Percentiles rank a stretch among this genome's conserved stretches.
These are phyloP conservation scores for Ceratocystis cubensis DNA, from an alignment of 2,329 filamentous ascomycete species.

Conservation along the genomic window DNA sequence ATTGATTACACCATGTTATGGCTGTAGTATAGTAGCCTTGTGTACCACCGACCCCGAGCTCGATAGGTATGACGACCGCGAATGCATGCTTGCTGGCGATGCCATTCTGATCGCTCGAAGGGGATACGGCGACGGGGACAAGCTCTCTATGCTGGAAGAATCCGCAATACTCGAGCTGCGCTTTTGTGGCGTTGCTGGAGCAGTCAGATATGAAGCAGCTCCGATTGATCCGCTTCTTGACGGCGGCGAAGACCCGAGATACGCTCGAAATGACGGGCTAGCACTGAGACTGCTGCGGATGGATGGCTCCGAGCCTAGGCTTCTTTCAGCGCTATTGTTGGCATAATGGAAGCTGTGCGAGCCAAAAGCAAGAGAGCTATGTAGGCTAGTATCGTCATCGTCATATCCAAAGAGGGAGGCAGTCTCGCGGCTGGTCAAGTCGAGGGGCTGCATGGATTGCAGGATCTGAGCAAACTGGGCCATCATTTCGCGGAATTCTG, in stretches of 20 bases:
- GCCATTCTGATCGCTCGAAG: neutral
- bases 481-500: slow-evolving; percentile 68
- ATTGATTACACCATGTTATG: neutral
- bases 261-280: neutral
- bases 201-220: slow-evolving; percentile 8
- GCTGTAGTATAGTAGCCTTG: neutral
- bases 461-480: slow-evolving; percentile 70
- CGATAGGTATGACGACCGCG: slow-evolving; percentile 9
- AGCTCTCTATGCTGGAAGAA: slow-evolving; percentile 12
- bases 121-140: neutral
- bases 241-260: neutral
- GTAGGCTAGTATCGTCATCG: slow-evolving; percentile 12
- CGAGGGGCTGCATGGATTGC: slow-evolving; percentile 56
- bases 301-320: slow-evolving; percentile 8
- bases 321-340: neutral
- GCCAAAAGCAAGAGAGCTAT: slow-evolving; percentile 4
- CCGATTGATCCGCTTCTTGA: neutral
- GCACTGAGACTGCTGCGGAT: slow-evolving; percentile 8
- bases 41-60: slow-evolving; percentile 13
- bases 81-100: slow-evolving; percentile 10
- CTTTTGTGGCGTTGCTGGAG: slow-evolving; percentile 1
- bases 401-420: neutral
- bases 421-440: slow-evolving; percentile 31
- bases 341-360: slow-evolving; percentile 16
- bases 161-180: neutral